A percentile compares a stretch with the other conserved stretches of the same genome.
Evolutionary conservation across 1,284 basidiomycete species (phyloP).

Genomic region (Leccinum griseonigrum): DNA sequence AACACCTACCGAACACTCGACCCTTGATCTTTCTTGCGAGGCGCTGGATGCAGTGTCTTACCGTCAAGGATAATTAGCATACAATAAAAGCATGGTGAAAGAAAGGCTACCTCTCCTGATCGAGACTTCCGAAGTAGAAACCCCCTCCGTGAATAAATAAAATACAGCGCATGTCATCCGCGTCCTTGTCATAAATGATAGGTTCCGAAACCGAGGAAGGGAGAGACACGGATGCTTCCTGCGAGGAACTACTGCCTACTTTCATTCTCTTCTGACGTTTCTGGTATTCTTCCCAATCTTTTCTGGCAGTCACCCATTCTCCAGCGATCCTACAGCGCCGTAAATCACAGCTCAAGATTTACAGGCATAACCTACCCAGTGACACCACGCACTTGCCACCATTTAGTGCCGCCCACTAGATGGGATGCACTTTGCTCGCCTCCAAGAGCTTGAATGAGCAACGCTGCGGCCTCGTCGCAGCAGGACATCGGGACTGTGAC

Average conservation of each 20-base stretch:
- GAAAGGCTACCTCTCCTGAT: slow-evolving; percentile 61
- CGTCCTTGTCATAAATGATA: slow-evolving; percentile 57
- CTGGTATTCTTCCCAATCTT: slow-evolving; percentile 67
- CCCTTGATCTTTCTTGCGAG: slow-evolving; percentile 90
- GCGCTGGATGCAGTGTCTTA: slow-evolving; percentile 79
- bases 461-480: slow-evolving; percentile 76
- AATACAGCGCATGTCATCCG: slow-evolving; percentile 86
- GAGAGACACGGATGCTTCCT: slow-evolving; percentile 17
- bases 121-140: slow-evolving; percentile 80
- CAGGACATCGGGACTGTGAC: slow-evolving; percentile 72
- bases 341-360: slow-evolving; percentile 2
- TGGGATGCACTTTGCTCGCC: slow-evolving; percentile 74
- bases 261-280: slow-evolving; percentile 46
- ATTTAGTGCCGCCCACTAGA: slow-evolving; percentile 87
- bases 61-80: slow-evolving; percentile 8
- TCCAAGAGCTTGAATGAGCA: slow-evolving; percentile 81
- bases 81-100: slow-evolving; percentile 8
- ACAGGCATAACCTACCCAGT: slow-evolving; percentile 48
- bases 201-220: slow-evolving; percentile 25
- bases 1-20: slow-evolving; percentile 70
- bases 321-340: slow-evolving; percentile 62
- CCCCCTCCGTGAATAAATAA: slow-evolving; percentile 84
- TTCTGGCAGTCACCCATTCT: slow-evolving; percentile 86
- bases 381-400: slow-evolving; percentile 93
- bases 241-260: slow-evolving; percentile 12